Evolutionary conservation across 371 early-diverging fungal species (phyloP), one percentile per base, ranked within the genome.

Genomic region (Actinomucor elegans): DNA sequence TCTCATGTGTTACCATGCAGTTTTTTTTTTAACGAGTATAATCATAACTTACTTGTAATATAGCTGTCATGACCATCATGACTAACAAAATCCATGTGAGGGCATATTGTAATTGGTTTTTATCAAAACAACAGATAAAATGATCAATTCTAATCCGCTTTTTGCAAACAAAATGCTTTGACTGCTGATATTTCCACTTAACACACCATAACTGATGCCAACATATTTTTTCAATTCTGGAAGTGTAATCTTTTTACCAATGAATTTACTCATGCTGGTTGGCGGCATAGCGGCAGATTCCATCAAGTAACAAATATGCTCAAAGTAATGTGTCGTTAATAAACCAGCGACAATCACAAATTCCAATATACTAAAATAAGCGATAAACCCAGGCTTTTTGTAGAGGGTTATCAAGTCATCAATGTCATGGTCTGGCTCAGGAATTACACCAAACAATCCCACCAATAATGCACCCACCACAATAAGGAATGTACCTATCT

Each of bases 131-230:
- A 87, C 55, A 0, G 88, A 84, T 15, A 91, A 60, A 11, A 86
- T 69, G 40, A 92, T 54, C 42, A 92, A 64, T 41, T 91, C 91
- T 5, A 91, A 67, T 7, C 91, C 91, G 41, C 88, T 87, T 57
- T 92, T 92, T 46, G 91, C 91, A 68, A 91, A 89, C 24, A 92
- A 61, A 41, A 92, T 62, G 5, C 85, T 83, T 52, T 91, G 91
- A 42, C 88, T 86, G 44, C 89, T 87, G 14, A 92, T 73, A 52
- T 87, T 83, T 15, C 89, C 91, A 21, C 83, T 76, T 4, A 90
- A 57, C 18, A 86, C 64, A 20, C 91, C 92, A 45, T 84, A 92
- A 36, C 79, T 77, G 35, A 77, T 65, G 26, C 79, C 79, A 47
- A 73, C 55, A 17, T 67, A 69, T 15, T 51, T 63, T 48, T 67